These are phyloP conservation scores for Boletus insuetus DNA, from an alignment of 768 basidiomycete species.

Conservation along the genomic window DNA sequence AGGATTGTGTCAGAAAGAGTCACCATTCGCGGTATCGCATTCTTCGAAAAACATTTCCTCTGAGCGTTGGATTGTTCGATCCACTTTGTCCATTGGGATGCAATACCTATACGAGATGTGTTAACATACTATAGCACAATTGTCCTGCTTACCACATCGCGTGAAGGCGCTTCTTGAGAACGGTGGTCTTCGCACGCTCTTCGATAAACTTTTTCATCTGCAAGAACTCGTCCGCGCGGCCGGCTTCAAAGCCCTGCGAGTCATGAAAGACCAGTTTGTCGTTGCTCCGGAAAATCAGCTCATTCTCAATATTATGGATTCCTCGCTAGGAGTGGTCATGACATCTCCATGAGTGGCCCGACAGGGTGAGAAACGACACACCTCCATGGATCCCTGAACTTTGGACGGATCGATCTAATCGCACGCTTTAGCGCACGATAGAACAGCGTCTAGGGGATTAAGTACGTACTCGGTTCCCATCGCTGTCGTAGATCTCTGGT, in stretches of 20 bases:
- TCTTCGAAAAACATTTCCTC: slow-evolving; percentile 5
- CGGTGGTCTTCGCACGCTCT: background rate
- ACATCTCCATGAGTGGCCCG: no score
- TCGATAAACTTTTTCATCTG: slow-evolving; percentile 3
- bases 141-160: background rate
- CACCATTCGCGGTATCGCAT: background rate
- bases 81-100: slow-evolving; percentile 6
- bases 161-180: slow-evolving; percentile 6
- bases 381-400: slow-evolving; percentile 1
- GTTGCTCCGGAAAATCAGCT: slow-evolving; percentile 5
- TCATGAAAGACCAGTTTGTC: slow-evolving; percentile 1
- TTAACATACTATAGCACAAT: no score
- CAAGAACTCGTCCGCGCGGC: background rate
- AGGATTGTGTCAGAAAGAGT: no score
- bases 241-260: slow-evolving; percentile 4
- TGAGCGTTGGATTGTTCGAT: background rate
- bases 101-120: background rate
- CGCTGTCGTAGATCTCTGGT: slow-evolving; percentile 1
- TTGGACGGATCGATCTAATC: background rate
- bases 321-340: background rate
- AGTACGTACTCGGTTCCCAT: background rate
- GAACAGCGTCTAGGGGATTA: background rate
- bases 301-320: background rate
- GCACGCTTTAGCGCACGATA: background rate
- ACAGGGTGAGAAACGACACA: background rate